Evolutionary conservation across 2,329 filamentous ascomycete genomes (phyloP), one percentile per base, ranked within the genome.

Genomic region (Amylocarpus encephaloides): DNA sequence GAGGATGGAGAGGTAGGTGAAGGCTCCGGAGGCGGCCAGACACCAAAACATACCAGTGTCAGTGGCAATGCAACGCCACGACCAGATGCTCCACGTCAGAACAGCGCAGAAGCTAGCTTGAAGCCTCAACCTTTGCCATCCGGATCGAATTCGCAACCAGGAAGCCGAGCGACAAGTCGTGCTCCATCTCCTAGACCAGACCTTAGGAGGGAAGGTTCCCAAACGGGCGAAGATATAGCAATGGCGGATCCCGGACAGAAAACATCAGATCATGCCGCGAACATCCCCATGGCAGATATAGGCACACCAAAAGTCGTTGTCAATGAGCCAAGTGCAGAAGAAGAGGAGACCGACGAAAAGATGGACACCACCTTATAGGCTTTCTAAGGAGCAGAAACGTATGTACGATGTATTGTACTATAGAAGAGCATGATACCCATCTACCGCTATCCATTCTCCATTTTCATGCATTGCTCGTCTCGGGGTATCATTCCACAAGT

Each of bases 321-420:
- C 43, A 74, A 80, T 51, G 70, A 72, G 18, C 71, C 75, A 13
- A 41, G 36, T n/a, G 43, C 34, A 2, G 70, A 72, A 38, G 70
- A 65, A 34, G 65, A 63, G 29, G 73, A 69, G 6, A 51, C 53
- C 38, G 64, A 59, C 47, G 82, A 85, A 57, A 78, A 73, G 61
- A 89, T 88, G 85, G 85, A 88, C 71, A 87, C 71, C 41, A 72
- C 71, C 12, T 72, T 64, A 59, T 18, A 18, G 12, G 15, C 5
- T 46, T 30, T 10, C 22, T 32, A 38, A 11, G 33, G 16, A 13
- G 16, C 16, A 5, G 30, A 30, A 38, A 43, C 46, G 43, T 48
- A 50, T 59, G 50, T 56, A 52, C 41, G 44, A 52, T 43, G 19
- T 46, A 52, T 64, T 60, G 58, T 64, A 64, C 56, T 55, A 59